Evolutionary conservation across 805 yeast species (phyloP).

Genomic region (Schwanniomyces polymorphus): DNA sequence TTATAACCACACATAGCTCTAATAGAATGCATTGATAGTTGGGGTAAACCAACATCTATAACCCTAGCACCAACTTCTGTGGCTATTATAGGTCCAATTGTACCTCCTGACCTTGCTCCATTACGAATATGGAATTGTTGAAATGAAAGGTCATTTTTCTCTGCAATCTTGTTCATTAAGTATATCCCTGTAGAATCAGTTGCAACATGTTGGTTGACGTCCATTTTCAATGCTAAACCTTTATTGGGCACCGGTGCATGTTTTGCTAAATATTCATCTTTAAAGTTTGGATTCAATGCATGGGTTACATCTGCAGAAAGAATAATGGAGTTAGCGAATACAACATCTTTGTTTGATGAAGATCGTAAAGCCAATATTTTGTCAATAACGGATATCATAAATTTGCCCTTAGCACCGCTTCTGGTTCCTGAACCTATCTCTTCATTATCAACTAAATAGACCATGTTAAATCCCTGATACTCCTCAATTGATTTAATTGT

Average conservation of each 20-base stretch:
- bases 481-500: slow-evolving; percentile 12
- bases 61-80: slow-evolving; percentile 45
- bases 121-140: slow-evolving; percentile 43
- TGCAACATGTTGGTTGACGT: slow-evolving; percentile 36
- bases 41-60: slow-evolving; percentile 80
- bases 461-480: slow-evolving; percentile 29
- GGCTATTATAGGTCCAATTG: slow-evolving; percentile 43
- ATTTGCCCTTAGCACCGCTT: slow-evolving; percentile 40
- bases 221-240: slow-evolving; percentile 38
- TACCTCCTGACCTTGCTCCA: slow-evolving; percentile 41
- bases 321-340: slow-evolving; percentile 31
- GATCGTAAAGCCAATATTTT: slow-evolving; percentile 7
- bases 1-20: slow-evolving; percentile 38
- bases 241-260: slow-evolving; percentile 39
- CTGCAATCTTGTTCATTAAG: slow-evolving; percentile 25
- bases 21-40: slow-evolving; percentile 73
- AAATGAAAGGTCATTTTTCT: slow-evolving; percentile 20
- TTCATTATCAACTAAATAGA: slow-evolving; percentile 39
- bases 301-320: slow-evolving; percentile 47
- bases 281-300: slow-evolving; percentile 42
- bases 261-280: slow-evolving; percentile 25
- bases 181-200: slow-evolving; percentile 33
- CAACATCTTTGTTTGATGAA: slow-evolving; percentile 4
- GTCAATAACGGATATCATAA: slow-evolving; percentile 19
- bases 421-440: slow-evolving; percentile 41